phyloP scores from a whole-genome alignment of 495 filamentous ascomycete species.

The Pseudomonodictys pantanalensis region DNA sequence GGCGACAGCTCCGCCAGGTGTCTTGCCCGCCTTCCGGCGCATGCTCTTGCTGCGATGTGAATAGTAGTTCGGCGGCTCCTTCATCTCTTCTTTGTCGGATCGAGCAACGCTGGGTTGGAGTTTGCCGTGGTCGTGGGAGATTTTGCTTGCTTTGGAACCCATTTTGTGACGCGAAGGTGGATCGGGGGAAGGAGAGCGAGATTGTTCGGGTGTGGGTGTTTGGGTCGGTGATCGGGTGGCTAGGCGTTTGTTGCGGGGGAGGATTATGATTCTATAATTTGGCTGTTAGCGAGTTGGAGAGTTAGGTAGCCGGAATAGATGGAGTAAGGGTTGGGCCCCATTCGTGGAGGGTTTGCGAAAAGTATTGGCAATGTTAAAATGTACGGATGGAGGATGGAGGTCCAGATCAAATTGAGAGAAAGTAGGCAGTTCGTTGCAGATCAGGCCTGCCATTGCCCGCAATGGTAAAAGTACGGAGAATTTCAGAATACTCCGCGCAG shows the following conservation, averaged over 20 bases:
- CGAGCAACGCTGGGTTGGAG: constrained; percentile 7
- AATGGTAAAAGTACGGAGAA: neutral
- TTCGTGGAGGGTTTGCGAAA: too few relatives aligned
- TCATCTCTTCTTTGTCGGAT: constrained; percentile 19
- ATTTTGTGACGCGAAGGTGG: constrained; percentile 4
- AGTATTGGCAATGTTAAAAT: too few relatives aligned
- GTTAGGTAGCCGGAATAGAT: too few relatives aligned
- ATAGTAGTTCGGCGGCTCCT: constrained; percentile 25
- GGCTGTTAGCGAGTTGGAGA: neutral
- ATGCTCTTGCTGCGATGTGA: constrained; percentile 14
- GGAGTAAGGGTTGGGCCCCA: too few relatives aligned
- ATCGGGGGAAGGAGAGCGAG: neutral
- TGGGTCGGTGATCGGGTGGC: neutral
- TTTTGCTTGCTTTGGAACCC: constrained; percentile 11
- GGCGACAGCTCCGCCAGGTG: neutral
- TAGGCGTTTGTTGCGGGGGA: neutral
- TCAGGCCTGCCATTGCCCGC: too few relatives aligned
- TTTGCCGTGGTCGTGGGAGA: constrained; percentile 1
- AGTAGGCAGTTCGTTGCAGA: neutral
- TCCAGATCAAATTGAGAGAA: too few relatives aligned
- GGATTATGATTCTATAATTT: neutral
- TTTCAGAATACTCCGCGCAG: neutral
- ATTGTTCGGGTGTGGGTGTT: neutral
- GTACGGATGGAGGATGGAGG: too few relatives aligned
- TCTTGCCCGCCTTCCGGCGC: constrained; percentile 15